These are phyloP conservation scores for Debaryomycetaceae sp. DNA, from an alignment of 1,139 yeast species.

Conservation along the genomic window DNA sequence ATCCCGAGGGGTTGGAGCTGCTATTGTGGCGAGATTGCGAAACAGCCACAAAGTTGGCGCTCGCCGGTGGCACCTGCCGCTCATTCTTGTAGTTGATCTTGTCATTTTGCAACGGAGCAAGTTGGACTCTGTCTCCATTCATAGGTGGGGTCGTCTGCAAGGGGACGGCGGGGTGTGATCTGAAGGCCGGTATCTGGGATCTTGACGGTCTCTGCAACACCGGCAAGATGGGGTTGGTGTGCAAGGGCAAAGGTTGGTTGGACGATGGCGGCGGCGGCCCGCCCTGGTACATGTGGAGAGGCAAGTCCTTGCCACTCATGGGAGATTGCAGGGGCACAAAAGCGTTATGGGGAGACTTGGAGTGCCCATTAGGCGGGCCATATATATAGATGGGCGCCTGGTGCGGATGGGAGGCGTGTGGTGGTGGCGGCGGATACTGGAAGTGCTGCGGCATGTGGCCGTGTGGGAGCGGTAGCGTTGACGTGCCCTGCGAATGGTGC, in stretches of 20 bases:
- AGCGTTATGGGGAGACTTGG: too few relatives aligned
- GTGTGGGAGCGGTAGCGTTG: conserved; percentile 6
- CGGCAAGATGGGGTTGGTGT: conserved; percentile 2
- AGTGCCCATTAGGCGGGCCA: conserved; percentile 1
- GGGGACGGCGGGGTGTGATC: too few relatives aligned
- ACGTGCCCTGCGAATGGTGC: conserved; percentile 9
- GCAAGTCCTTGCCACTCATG: conserved; percentile 10
- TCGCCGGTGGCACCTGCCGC: too few relatives aligned
- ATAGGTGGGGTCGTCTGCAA: not conserved
- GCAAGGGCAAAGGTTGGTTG: conserved; percentile 2
- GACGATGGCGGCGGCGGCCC: conserved; percentile 10
- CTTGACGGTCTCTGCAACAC: conserved; percentile 1
- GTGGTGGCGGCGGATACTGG: conserved; percentile 4
- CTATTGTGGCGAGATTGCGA: too few relatives aligned
- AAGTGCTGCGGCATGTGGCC: conserved; percentile 7
- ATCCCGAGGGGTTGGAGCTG: too few relatives aligned
- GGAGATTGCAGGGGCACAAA: conserved; percentile 6
- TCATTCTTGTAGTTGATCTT: too few relatives aligned
- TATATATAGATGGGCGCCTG: conserved; percentile 2
- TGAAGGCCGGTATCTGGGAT: too few relatives aligned
- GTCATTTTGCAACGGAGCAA: conserved; percentile 3
- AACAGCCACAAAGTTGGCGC: too few relatives aligned
- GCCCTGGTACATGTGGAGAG: conserved; percentile 6
- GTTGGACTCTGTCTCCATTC: conserved; percentile 1
- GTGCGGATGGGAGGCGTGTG: conserved; percentile 5